Percentiles rank a stretch among this genome's conserved stretches.
phyloP scores from a whole-genome alignment of 257 asterid species.

The Fraxinus cuspidata region DNA sequence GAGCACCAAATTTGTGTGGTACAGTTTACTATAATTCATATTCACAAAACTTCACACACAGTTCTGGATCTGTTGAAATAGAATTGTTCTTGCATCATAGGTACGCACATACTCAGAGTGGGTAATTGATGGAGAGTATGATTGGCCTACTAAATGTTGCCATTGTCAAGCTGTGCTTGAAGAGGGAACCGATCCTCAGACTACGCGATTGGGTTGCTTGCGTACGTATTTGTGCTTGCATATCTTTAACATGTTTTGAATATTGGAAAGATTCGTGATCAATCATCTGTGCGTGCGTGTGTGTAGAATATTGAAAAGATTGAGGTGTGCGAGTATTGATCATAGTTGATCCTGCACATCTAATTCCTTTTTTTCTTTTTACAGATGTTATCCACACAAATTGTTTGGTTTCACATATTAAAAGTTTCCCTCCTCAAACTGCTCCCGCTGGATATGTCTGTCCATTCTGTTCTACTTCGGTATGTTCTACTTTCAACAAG shows the following conservation, averaged over 20 bases:
- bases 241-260: background rate
- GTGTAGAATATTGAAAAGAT: background rate
- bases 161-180: constrained; percentile 71
- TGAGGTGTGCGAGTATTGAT: background rate
- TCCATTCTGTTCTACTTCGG: constrained; percentile 77
- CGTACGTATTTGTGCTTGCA: constrained; percentile 55
- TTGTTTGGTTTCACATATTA: constrained; percentile 78
- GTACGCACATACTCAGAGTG: constrained; percentile 88
- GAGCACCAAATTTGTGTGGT: constrained; percentile 98
- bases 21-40: constrained; percentile 29
- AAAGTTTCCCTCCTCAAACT: constrained; percentile 75
- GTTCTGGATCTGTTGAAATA: background rate
- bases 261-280: no score
- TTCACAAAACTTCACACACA: background rate
- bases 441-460: constrained; percentile 89
- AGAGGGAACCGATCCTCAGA: constrained; percentile 64
- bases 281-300: no score
- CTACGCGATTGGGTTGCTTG: constrained; percentile 94
- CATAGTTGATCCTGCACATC: background rate
- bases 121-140: constrained; percentile 98
- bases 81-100: constrained; percentile 33
- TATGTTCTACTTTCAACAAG: constrained; percentile 38
- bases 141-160: constrained; percentile 98
- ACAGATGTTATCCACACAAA: constrained; percentile 76
- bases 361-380: constrained; percentile 20